Conservation (phyloP, 805 yeast species). For the Saccharomycopsis sp. region DNA sequence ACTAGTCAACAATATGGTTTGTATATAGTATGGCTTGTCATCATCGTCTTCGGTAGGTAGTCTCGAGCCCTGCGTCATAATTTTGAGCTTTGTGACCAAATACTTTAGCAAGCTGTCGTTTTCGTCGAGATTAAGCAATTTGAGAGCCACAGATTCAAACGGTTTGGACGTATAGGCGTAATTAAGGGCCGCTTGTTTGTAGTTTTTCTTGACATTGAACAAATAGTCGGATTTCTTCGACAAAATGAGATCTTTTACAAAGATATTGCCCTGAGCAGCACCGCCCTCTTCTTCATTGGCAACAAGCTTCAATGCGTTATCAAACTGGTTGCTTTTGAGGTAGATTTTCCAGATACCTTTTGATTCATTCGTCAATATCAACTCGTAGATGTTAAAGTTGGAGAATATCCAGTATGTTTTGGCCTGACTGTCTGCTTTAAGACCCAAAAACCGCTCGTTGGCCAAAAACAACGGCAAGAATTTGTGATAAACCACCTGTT, state of each 20-base stretch:
- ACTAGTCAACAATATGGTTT: conserved; percentile 47
- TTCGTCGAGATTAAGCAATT: conserved; percentile 39
- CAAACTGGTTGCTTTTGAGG: conserved; percentile 47
- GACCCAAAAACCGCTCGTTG: conserved; percentile 37
- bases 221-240: conserved; percentile 49
- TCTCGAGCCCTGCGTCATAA: conserved; percentile 18
- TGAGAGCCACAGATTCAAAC: conserved; percentile 62
- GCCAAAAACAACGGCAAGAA: conserved; percentile 30
- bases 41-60: conserved; percentile 13
- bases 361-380: conserved; percentile 62
- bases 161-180: conserved; percentile 60
- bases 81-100: conserved; percentile 36
- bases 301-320: conserved; percentile 51
- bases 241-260: conserved; percentile 42
- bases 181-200: conserved; percentile 43
- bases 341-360: conserved; percentile 68
- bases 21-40: conserved; percentile 30
- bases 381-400: conserved; percentile 54
- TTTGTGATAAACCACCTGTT: conserved; percentile 38
- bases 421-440: conserved; percentile 41
- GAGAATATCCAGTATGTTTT: conserved; percentile 77
- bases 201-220: conserved; percentile 29
- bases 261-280: conserved; percentile 27
- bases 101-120: conserved; percentile 41
- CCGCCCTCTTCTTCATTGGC: background rate